Conservation (phyloP, 1,284 basidiomycete genomes). For the Pseudomicrostroma phylloplanum region DNA sequence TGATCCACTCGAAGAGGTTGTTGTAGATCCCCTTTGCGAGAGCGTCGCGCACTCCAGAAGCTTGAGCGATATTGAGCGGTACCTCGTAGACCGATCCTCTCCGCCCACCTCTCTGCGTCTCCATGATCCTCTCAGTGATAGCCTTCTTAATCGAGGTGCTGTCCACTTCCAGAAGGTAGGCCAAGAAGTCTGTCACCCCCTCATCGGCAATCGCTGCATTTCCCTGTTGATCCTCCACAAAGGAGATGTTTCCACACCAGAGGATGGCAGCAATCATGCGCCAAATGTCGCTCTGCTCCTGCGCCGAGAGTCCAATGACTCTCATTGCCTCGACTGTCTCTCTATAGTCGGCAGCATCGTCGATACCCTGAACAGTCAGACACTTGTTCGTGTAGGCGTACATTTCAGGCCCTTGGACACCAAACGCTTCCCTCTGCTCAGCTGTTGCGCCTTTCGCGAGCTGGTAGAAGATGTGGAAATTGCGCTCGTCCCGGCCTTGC, state of each 20-base stretch:
- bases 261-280: constrained; percentile 85
- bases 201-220: constrained; percentile 76
- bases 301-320: constrained; percentile 73
- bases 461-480: constrained; percentile 99
- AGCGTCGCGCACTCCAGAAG: constrained; percentile 79
- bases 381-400: constrained; percentile 91
- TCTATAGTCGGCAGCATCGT: constrained; percentile 77
- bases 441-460: constrained; percentile 91
- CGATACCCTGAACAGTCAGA: constrained; percentile 81
- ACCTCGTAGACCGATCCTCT: constrained; percentile 94
- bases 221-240: constrained; percentile 84
- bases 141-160: constrained; percentile 73
- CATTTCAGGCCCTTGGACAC: constrained; percentile 91
- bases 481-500: constrained; percentile 90
- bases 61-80: constrained; percentile 88
- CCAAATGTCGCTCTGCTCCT: constrained; percentile 88
- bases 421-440: constrained; percentile 85
- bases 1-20: constrained; percentile 99
- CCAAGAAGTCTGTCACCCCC: constrained; percentile 89
- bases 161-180: constrained; percentile 87
- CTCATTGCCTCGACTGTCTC: constrained; percentile 94
- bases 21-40: constrained; percentile 95
- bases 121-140: constrained; percentile 77
- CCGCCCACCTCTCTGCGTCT: constrained; percentile 71
- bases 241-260: constrained; percentile 78